Conservation (phyloP, 2,329 filamentous ascomycete genomes). For the Fusarium veterinarium region DNA sequence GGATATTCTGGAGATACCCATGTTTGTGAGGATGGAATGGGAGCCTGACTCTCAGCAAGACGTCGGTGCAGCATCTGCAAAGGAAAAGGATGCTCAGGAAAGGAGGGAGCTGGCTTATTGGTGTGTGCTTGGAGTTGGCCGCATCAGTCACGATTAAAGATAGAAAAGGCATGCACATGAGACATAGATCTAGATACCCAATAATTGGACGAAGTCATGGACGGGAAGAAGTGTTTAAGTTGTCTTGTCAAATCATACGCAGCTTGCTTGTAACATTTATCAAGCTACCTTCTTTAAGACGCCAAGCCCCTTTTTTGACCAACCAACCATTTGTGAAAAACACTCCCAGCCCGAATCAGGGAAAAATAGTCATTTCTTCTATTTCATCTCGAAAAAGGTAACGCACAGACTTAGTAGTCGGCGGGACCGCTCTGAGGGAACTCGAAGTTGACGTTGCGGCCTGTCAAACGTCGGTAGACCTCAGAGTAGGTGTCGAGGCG, state of each 20-base stretch:
- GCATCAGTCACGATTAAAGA: constrained; percentile 68
- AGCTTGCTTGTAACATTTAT: constrained; percentile 60
- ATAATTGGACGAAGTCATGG: constrained; percentile 44
- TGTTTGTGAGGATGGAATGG: constrained; percentile 94
- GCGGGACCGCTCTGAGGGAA: constrained; percentile 86
- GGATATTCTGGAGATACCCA: constrained; percentile 84
- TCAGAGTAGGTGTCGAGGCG: constrained; percentile 99
- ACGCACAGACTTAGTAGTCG: constrained; percentile 78
- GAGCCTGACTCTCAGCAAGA: constrained; percentile 77
- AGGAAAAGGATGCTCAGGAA: constrained; percentile 73
- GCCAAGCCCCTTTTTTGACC: constrained; percentile 60
- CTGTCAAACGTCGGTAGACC: constrained; percentile 98
- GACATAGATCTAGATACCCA: constrained; percentile 57
- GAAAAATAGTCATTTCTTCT: constrained; percentile 21
- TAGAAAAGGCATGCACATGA: constrained; percentile 28
- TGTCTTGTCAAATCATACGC: constrained; percentile 54
- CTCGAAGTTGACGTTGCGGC: constrained; percentile 97
- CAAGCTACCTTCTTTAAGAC: constrained; percentile 64
- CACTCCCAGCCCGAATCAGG: constrained; percentile 46
- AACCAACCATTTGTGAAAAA: constrained; percentile 52
- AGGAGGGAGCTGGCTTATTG: constrained; percentile 94
- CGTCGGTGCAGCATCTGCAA: constrained; percentile 64
- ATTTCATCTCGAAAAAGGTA: constrained; percentile 31
- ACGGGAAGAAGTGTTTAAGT: constrained; percentile 47
- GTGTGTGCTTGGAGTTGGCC: constrained; percentile 90